Percentiles rank a stretch among this genome's conserved stretches.
Evolutionary conservation across 768 basidiomycete genomes (phyloP).

Genomic region (Vararia minispora): DNA sequence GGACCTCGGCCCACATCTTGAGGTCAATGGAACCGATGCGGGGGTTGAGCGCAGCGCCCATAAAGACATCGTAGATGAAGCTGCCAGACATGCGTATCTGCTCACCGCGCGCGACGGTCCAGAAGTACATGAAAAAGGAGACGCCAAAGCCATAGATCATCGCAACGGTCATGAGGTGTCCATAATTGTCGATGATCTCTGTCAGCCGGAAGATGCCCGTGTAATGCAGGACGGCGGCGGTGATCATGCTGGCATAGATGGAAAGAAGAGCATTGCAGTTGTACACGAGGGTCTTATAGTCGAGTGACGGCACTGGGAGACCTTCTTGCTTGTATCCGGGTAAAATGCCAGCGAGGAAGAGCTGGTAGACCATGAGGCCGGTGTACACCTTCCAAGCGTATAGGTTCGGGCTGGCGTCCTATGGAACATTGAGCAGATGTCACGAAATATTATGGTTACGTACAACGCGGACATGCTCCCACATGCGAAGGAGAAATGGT

Average conservation of each 20-base stretch:
- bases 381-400: slow-evolving; percentile 89
- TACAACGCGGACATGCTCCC: slow-evolving; percentile 74
- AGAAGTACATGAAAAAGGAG: slow-evolving; percentile 71
- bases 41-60: slow-evolving; percentile 93
- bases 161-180: slow-evolving; percentile 88
- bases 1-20: slow-evolving; percentile 98
- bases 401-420: slow-evolving; percentile 87
- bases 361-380: slow-evolving; percentile 79
- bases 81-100: slow-evolving; percentile 92
- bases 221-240: slow-evolving; percentile 66
- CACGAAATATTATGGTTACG: slow-evolving; percentile 15
- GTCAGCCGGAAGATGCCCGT: slow-evolving; percentile 81
- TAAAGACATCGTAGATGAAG: slow-evolving; percentile 91
- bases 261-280: slow-evolving; percentile 91
- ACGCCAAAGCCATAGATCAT: slow-evolving; percentile 86
- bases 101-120: slow-evolving; percentile 65
- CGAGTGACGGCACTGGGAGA: slow-evolving; percentile 89
- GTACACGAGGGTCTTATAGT: slow-evolving; percentile 89
- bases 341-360: slow-evolving; percentile 81
- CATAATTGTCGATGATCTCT: slow-evolving; percentile 93
- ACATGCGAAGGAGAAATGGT: slow-evolving; percentile 77
- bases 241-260: slow-evolving; percentile 73
- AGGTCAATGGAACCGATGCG: slow-evolving; percentile 85
- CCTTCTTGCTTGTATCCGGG: slow-evolving; percentile 93
- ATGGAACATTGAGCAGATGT: background rate